Evolutionary conservation across 495 filamentous ascomycete species (phyloP), one percentile per base, ranked within the genome.

Genomic region (Trypethelium eluteriae): DNA sequence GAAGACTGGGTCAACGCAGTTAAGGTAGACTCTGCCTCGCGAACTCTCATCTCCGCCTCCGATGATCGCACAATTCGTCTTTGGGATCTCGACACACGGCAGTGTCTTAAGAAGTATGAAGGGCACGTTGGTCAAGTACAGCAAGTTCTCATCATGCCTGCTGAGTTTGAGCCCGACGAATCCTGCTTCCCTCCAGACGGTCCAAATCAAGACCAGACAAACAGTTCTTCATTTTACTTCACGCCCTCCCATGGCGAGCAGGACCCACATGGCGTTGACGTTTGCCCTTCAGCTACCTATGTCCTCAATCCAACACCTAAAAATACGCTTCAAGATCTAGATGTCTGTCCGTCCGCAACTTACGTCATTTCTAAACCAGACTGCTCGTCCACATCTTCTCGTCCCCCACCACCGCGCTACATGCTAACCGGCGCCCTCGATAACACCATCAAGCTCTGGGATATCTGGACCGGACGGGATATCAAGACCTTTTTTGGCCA

Each of bases 71-170:
- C 90, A 0, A 85, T 93, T 62, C 88, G 89, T 64, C 81, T 99
- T n/a, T 96, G 92, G 92, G 91, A 96, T 73, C 80, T 99, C 25
- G 92, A 97, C 74, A 89, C 87, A 10, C 86, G 85, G 68, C 75
- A 79, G 10, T 93, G 89, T 71, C 85, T 97, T 69, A 83, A 85
- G 62, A 88, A 86, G 1, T 96, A 92, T 74, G 84, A 93, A 70
- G 93, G 92, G n/a, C 94, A 98, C 70, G 91, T 97, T 35, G 94
- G 92, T 38, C 92, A 95, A 68, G 93, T 98, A 2, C 95, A 98
- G 72, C 91, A 96, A 72, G 88, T 96, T 12, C 77, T 94, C 32
- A 82, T 88, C 1, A 79, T 98, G 46, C 91, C 93, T 0, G 79
- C 85, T 32, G 92, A 96, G 69, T 94, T 93, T 67, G 92, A 96